Evolutionary conservation across 1,284 basidiomycete genomes (phyloP).

Genomic region (Testicularia cyperi): DNA sequence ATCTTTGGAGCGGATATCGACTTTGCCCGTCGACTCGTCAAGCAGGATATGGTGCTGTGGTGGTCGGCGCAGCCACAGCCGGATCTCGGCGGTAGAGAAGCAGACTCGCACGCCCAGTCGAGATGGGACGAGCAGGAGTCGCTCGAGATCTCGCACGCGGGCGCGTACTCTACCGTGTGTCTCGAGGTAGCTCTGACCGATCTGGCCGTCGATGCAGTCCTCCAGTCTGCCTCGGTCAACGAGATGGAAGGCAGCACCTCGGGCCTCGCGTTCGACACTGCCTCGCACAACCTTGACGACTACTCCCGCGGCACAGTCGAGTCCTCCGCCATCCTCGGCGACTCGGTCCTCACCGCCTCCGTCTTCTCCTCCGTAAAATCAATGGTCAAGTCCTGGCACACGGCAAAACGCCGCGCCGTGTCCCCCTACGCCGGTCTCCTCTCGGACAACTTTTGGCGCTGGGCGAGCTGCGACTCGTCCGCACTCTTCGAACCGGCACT

Average conservation of each 20-base stretch:
- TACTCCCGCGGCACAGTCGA: conserved; percentile 76
- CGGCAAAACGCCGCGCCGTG: conserved; percentile 73
- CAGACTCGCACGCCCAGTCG: conserved; percentile 70
- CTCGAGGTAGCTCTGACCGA: conserved; percentile 87
- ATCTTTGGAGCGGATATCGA: conserved; percentile 84
- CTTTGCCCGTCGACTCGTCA: conserved; percentile 80
- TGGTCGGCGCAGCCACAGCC: conserved; percentile 80
- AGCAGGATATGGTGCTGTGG: conserved; percentile 91
- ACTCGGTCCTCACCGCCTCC: conserved; percentile 85
- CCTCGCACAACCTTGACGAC: conserved; percentile 81
- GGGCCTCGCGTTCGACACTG: conserved; percentile 85
- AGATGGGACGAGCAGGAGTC: conserved; percentile 67
- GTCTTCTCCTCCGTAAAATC: conserved; percentile 82
- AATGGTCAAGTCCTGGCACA: conserved; percentile 88
- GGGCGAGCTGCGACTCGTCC: conserved; percentile 83
- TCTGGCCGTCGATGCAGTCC: conserved; percentile 87
- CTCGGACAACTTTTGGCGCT: conserved; percentile 93
- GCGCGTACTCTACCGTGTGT: conserved; percentile 89
- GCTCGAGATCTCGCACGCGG: conserved; percentile 81
- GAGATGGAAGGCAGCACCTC: conserved; percentile 83
- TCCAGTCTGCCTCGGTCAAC: conserved; percentile 92
- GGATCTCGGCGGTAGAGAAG: conserved; percentile 89
- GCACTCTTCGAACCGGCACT: conserved; percentile 90
- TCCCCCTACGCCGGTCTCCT: conserved; percentile 64
- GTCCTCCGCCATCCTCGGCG: conserved; percentile 70